Evolutionary conservation across 371 early-diverging fungal genomes (phyloP).

Genomic region (Funneliformis caledonium): DNA sequence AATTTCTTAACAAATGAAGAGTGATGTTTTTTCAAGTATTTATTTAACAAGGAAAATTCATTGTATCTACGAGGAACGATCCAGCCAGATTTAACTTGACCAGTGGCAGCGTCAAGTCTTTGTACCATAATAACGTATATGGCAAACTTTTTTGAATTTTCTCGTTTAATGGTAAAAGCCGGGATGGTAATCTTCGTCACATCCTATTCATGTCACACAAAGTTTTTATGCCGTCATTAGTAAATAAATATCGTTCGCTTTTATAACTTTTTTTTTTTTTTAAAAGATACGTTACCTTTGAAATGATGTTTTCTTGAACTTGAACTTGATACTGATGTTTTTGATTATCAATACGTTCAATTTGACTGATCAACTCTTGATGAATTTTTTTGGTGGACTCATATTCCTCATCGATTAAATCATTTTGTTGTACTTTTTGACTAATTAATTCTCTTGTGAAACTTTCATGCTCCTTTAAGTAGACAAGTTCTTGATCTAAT

Average conservation of each 20-base stretch:
- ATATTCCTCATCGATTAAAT: neutral
- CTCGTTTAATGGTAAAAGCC: neutral
- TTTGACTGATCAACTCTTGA: neutral
- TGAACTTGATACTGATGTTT: neutral
- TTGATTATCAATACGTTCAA: neutral
- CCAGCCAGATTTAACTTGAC: neutral
- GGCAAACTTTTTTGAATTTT: neutral
- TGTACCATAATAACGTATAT: conserved; percentile 8
- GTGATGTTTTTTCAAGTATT: neutral
- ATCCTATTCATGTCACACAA: neutral
- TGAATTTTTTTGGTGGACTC: neutral
- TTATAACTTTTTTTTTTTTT: no score
- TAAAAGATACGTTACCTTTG: neutral
- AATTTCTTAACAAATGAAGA: neutral
- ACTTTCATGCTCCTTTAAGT: neutral
- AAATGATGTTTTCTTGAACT: neutral
- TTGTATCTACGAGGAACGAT: conserved; percentile 3
- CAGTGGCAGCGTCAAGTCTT: neutral
- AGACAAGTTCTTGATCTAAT: neutral
- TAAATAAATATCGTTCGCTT: neutral
- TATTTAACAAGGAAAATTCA: neutral
- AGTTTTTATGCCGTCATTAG: neutral
- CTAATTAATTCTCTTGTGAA: neutral
- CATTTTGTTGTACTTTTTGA: neutral
- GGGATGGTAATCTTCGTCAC: neutral